Conservation (phyloP, 768 basidiomycete genomes). For the Cystobasidiopsis lactophilus region DNA sequence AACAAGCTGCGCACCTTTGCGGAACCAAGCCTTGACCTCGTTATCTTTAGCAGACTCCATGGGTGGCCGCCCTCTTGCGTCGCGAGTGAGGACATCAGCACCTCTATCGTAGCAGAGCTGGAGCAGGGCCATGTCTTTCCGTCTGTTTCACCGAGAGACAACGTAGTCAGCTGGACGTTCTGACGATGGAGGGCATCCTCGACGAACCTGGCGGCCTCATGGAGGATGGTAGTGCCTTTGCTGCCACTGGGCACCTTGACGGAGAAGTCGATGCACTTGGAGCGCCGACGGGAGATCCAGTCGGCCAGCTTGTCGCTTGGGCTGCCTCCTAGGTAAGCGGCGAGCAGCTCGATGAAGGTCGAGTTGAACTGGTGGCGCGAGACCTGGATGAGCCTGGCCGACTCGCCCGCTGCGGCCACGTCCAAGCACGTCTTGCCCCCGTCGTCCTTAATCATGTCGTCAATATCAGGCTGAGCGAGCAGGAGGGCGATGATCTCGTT, state of each 20-base stretch:
- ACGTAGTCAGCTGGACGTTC: too few species aligned
- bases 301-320: not conserved
- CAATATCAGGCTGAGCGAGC: constrained; percentile 53
- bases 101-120: constrained; percentile 68
- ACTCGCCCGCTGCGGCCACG: constrained; percentile 47
- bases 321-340: constrained; percentile 14
- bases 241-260: constrained; percentile 23
- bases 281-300: constrained; percentile 26
- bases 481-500: constrained; percentile 50
- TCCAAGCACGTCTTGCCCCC: constrained; percentile 49
- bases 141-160: too few species aligned
- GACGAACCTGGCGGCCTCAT: constrained; percentile 47
- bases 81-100: constrained; percentile 69
- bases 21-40: constrained; percentile 52
- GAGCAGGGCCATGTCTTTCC: constrained; percentile 57
- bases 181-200: not conserved
- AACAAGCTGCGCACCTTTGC: constrained; percentile 38
- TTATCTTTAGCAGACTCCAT: constrained; percentile 49
- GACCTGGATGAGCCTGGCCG: constrained; percentile 50
- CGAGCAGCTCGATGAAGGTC: constrained; percentile 14
- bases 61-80: constrained; percentile 47
- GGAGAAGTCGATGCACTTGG: constrained; percentile 45
- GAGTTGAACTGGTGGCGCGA: constrained; percentile 34
- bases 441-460: constrained; percentile 50
- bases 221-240: constrained; percentile 56